Percentiles rank a stretch among this genome's conserved stretches.
Conservation (phyloP, 192 early-diverging fungal species). For the Diversispora eburnea region DNA sequence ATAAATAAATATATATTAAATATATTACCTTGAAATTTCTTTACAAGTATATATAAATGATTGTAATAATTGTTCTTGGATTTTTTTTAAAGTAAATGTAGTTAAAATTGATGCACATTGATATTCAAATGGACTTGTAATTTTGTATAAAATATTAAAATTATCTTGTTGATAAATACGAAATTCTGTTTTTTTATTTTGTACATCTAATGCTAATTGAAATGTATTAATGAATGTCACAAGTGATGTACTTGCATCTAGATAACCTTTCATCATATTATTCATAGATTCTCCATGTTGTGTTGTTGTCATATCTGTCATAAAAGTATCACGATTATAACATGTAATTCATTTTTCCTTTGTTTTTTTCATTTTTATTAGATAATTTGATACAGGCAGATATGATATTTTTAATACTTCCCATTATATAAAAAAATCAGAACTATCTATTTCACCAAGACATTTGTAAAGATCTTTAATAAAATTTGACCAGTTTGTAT, state of each 20-base stretch:
- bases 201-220: background rate
- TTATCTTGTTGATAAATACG: background rate
- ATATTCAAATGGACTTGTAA: background rate
- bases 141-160: background rate
- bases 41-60: conserved; percentile 1
- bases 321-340: background rate
- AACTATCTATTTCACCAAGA: background rate
- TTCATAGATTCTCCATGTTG: conserved; percentile 2
- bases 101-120: background rate
- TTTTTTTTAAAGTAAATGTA: background rate
- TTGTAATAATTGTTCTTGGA: conserved; percentile 4
- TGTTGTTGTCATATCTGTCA: background rate
- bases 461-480: conserved; percentile 1
- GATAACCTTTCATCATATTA: background rate
- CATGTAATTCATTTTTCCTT: background rate
- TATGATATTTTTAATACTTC: background rate
- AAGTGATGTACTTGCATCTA: conserved; percentile 9
- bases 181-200: conserved; percentile 4
- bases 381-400: background rate
- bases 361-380: background rate
- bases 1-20: background rate
- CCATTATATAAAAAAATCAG: background rate
- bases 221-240: background rate
- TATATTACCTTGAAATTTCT: conserved; percentile 1
- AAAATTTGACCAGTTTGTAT: background rate